Base-by-base conservation (phyloP, 139 green algal species). In the Asterochloris sp. region DNA sequence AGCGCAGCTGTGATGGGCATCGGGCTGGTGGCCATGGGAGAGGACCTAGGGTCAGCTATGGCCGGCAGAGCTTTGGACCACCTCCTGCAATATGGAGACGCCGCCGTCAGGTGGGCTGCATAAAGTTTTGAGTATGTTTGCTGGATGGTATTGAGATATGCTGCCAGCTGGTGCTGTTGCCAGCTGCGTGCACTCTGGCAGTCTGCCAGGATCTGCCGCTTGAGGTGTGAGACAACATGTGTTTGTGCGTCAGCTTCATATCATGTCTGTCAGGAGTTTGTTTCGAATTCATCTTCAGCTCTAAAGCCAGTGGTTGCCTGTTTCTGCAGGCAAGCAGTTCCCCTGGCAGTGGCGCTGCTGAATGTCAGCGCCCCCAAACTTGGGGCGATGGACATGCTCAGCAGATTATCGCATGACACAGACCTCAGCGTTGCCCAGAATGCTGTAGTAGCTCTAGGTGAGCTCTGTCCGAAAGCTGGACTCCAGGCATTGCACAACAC, bases 11-110 rank as follows among this genome's bases (percentile, higher is more conserved):
- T 97, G 74, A 79, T 99, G 81, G 97, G 95, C 67, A 82, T 99
- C 19, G 97, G 92, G 13, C 84, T 99, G 63, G 87, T 99, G 11
- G 96, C 95, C 16, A 96, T 98, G 95, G 92, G 88, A 17, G 97
- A 99, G 90, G 96, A 98, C 27, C 90, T 99, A 67, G 97, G 97
- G 24, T 69, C 77, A 0, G 83, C 92, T 68, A 99, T 99, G 97
- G 92, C 93, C 0, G 81, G 92, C 24, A 86, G 97, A 10, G 86
- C 91, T 24, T 86, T 99, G 78, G 97, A 99, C 88, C 96, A 98
- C 87, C 85, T 98, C 83, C 92, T 99, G 83, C 96, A 98, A 89
- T 98, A 97, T 77, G 91, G 93, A 19, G 92, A 96, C 62, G 82
- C 84, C 1, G 16, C 83, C 8, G 85, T 88, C 69, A 82, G 87